Percentiles rank a stretch among this genome's conserved stretches.
Conservation (phyloP, 345 rosid species). For the Citrus trifoliata region DNA sequence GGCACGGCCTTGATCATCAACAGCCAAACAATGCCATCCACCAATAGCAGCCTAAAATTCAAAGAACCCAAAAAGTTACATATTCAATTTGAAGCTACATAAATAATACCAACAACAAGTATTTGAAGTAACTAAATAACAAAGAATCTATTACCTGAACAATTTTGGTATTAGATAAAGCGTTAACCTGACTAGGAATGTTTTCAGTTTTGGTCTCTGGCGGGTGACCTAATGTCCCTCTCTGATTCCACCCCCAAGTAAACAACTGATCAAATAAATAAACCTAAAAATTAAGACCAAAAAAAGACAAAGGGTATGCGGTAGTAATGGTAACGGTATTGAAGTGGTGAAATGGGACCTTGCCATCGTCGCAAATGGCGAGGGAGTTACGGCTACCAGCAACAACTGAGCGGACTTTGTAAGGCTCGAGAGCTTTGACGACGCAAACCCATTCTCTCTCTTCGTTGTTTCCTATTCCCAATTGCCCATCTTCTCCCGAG, state of each 20-base stretch:
- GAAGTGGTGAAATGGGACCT: constrained; percentile 38
- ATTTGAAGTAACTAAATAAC: background rate
- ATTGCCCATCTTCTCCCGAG: constrained; percentile 94
- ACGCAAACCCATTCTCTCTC: constrained; percentile 78
- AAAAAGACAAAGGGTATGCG: no score
- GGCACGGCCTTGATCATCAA: constrained; percentile 95
- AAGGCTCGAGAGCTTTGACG: constrained; percentile 65
- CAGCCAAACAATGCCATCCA: constrained; percentile 99
- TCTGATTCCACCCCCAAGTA: constrained; percentile 99
- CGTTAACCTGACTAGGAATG: constrained; percentile 74
- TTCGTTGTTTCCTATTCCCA: constrained; percentile 80
- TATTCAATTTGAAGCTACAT: background rate
- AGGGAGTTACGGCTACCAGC: constrained; percentile 98
- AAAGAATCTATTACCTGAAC: constrained; percentile 54
- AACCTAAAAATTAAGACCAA: background rate
- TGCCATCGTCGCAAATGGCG: constrained; percentile 94
- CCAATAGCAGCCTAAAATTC: constrained; percentile 85
- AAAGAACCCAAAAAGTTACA: constrained; percentile 9
- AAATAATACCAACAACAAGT: background rate
- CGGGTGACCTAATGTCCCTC: constrained; percentile 96
- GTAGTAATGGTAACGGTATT: background rate
- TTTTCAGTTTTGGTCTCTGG: constrained; percentile 90
- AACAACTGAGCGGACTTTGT: constrained; percentile 74
- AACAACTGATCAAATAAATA: constrained; percentile 53
- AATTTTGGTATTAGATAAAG: constrained; percentile 71